Base-by-base conservation (phyloP, 306 rosid genomes). In the Ormosia emarginata region DNA sequence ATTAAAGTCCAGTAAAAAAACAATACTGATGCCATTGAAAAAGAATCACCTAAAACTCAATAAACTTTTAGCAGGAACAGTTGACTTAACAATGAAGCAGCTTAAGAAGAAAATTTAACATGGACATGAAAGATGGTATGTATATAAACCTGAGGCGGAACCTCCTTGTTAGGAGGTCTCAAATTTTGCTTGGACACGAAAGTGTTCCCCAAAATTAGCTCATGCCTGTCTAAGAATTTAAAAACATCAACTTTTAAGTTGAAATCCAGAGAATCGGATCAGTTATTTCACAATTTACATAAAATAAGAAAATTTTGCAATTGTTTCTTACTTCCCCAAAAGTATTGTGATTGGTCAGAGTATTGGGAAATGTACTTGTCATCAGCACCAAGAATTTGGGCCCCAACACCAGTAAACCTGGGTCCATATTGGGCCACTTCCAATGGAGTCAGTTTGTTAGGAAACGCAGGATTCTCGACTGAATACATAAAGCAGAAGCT, bases 401-500 rank as follows among this genome's bases (percentile, higher is more conserved):
- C 98, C 13, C 97, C 98, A 39, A 91, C 95, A 43, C 99, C 99
- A 2, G 97, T 93, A 71, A 75, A 87, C 58, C 98, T 88, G 9
- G 93, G 81, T 3, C 99, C 98, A 78, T 85, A 82, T 77, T 89
- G 95, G 30, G 87, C 85, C 67, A 75, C 33, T 56, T 95, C 97
- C 2, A 87, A 63, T 8, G 79, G 70, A 41, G 95, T 75, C 79
- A 93, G 82, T 0, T 72, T 84, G 66, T 90, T 87, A 2, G 79
- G 79, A 71, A 93, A 95, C 0, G 89, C 88, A 32, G 99, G 99
- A 67, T 56, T 95, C 86, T 95, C 97, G 5, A 95, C 89, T 0
- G 97, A 82, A 59, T 91, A 95, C 93, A 95, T 95, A 47, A 91
- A 93, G 90, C 99, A 95, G 79, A 95, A 93, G 68, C 90, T 93